Evolutionary conservation across 257 asterid genomes (phyloP).

Genomic region (Schizonepeta tenuifolia): DNA sequence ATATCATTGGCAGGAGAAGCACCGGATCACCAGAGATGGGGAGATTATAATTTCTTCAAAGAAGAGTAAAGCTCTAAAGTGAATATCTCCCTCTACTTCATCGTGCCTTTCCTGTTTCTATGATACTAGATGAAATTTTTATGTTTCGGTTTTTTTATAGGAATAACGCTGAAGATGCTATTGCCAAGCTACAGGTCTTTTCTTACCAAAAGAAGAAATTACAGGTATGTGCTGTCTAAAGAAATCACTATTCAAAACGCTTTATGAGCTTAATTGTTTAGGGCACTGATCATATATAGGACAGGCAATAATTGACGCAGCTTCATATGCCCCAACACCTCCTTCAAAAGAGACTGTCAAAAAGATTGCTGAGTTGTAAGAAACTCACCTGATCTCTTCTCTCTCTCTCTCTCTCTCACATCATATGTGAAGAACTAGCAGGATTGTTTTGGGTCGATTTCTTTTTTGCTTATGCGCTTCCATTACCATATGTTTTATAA

Average conservation of each 20-base stretch:
- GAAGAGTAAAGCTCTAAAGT: slow-evolving; percentile 86
- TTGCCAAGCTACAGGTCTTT: slow-evolving; percentile 82
- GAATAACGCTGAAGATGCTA: slow-evolving; percentile 84
- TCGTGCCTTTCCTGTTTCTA: slow-evolving; percentile 11
- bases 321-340: slow-evolving; percentile 91
- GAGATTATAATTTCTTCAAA: slow-evolving; percentile 90
- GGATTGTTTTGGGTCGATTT: not conserved
- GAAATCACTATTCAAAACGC: slow-evolving; percentile 10
- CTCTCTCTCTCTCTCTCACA: too few relatives aligned
- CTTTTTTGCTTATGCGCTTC: not conserved
- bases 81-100: slow-evolving; percentile 24
- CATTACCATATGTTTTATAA: too few relatives aligned
- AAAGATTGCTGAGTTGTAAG: slow-evolving; percentile 79
- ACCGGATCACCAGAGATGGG: slow-evolving; percentile 86
- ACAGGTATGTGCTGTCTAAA: slow-evolving; percentile 40
- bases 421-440: not conserved
- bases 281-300: slow-evolving; percentile 28
- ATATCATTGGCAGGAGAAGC: slow-evolving; percentile 68
- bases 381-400: slow-evolving; percentile 20
- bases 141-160: slow-evolving; percentile 41
- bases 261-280: slow-evolving; percentile 11
- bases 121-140: slow-evolving; percentile 29
- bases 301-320: slow-evolving; percentile 93
- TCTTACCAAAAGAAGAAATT: slow-evolving; percentile 55
- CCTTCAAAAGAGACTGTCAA: slow-evolving; percentile 81